These are phyloP conservation scores for Talaromyces trachyspermus DNA, from an alignment of 495 filamentous ascomycete species.

Conservation along the genomic window DNA sequence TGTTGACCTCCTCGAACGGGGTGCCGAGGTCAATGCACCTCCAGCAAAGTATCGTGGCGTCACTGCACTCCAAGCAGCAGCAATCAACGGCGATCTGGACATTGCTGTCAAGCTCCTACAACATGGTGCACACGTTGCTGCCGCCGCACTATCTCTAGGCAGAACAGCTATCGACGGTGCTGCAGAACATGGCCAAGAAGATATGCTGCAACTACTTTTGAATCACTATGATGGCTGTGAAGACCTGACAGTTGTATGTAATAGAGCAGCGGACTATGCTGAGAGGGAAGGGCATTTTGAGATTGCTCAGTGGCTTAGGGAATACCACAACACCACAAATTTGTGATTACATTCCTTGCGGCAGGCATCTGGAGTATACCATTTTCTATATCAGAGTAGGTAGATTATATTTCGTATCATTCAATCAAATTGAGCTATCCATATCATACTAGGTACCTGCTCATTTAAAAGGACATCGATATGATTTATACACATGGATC, in stretches of 20 bases:
- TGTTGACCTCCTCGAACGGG: slow-evolving; percentile 13
- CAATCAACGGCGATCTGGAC: slow-evolving; percentile 14
- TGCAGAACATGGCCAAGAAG: slow-evolving; percentile 31
- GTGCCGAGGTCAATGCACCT: slow-evolving; percentile 55
- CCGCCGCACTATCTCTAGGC: slow-evolving; percentile 18
- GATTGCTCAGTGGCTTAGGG: slow-evolving; percentile 16
- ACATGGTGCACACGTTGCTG: slow-evolving; percentile 20
- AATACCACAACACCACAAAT: slow-evolving; percentile 2
- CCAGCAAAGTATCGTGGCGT: slow-evolving; percentile 19
- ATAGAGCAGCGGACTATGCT: slow-evolving; percentile 10
- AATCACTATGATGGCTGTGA: slow-evolving; percentile 15
- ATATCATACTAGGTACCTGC: too few relatives aligned
- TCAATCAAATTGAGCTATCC: too few relatives aligned
- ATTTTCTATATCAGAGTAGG: too few relatives aligned
- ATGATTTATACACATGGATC: not conserved
- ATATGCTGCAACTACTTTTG: slow-evolving; percentile 35
- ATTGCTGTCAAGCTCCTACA: slow-evolving; percentile 13
- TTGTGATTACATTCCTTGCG: too few relatives aligned
- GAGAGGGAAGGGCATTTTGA: slow-evolving; percentile 9
- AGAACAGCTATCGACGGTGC: slow-evolving; percentile 34
- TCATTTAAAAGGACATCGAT: too few relatives aligned
- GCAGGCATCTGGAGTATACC: too few relatives aligned
- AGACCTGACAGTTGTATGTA: slow-evolving; percentile 10
- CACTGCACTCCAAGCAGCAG: slow-evolving; percentile 17
- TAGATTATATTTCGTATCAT: too few relatives aligned